Conservation (phyloP, 73 alveolate species). For the Stentor coeruleus region DNA sequence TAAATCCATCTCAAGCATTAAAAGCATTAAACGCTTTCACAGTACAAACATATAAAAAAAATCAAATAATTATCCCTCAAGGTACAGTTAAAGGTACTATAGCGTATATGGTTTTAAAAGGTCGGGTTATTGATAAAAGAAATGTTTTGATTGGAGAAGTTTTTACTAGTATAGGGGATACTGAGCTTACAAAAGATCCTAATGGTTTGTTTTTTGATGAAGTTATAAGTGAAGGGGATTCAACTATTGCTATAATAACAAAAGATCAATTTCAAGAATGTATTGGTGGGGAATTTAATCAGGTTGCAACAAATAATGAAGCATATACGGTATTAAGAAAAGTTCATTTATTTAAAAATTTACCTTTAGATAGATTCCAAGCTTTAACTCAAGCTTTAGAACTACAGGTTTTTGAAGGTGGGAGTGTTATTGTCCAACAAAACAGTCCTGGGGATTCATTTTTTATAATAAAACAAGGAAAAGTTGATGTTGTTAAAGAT, state of each 20-base stretch:
- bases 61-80: neutral
- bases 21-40: too few relatives aligned
- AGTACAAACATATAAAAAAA: neutral
- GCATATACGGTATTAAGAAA: too few relatives aligned
- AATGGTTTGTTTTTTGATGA: too few relatives aligned
- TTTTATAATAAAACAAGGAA: constrained; percentile 51
- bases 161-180: neutral
- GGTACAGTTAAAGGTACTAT: neutral
- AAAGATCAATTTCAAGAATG: neutral
- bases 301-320: neutral
- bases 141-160: neutral
- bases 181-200: neutral
- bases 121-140: neutral
- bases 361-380: neutral
- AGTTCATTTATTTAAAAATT: neutral
- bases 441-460: constrained; percentile 56
- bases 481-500: constrained; percentile 38
- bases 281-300: neutral
- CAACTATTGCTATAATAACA: neutral
- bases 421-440: constrained; percentile 42
- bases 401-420: neutral
- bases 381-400: neutral
- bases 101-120: neutral
- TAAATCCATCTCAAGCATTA: neutral
- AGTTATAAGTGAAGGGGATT: neutral